Evolutionary conservation across 192 early-diverging fungal species (phyloP).

Genomic region (Lobosporangium transversale): DNA sequence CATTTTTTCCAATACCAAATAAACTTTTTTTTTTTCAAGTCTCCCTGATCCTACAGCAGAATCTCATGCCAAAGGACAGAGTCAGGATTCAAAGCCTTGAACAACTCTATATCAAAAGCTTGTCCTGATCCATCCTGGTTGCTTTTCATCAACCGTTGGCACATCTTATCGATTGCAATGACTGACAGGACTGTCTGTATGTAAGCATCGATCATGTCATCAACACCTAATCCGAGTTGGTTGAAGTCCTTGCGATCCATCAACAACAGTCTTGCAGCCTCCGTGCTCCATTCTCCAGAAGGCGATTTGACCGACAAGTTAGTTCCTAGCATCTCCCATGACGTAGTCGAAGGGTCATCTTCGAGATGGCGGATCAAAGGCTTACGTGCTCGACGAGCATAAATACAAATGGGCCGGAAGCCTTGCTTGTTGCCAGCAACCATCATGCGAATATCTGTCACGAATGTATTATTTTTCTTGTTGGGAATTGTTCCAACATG

Average conservation of each 20-base stretch:
- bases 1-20: too few relatives aligned
- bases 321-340: constrained; percentile 94
- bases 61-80: constrained; percentile 67
- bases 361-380: constrained; percentile 64
- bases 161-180: constrained; percentile 88
- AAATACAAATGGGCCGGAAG: constrained; percentile 85
- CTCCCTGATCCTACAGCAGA: too few relatives aligned
- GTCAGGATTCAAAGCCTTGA: constrained; percentile 70
- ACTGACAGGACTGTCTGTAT: constrained; percentile 88
- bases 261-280: constrained; percentile 80
- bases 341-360: constrained; percentile 56
- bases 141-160: constrained; percentile 59
- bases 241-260: constrained; percentile 95
- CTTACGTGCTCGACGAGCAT: constrained; percentile 79
- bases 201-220: constrained; percentile 89
- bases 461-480: constrained; percentile 89
- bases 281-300: constrained; percentile 83
- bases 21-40: too few relatives aligned
- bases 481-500: constrained; percentile 93
- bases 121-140: constrained; percentile 41
- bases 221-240: constrained; percentile 83
- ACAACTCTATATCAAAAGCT: constrained; percentile 66
- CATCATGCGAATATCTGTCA: constrained; percentile 89
- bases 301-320: constrained; percentile 84
- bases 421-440: constrained; percentile 76